Evolutionary conservation across 441 rosid genomes (phyloP).

Genomic region (Raphanus hybrid): DNA sequence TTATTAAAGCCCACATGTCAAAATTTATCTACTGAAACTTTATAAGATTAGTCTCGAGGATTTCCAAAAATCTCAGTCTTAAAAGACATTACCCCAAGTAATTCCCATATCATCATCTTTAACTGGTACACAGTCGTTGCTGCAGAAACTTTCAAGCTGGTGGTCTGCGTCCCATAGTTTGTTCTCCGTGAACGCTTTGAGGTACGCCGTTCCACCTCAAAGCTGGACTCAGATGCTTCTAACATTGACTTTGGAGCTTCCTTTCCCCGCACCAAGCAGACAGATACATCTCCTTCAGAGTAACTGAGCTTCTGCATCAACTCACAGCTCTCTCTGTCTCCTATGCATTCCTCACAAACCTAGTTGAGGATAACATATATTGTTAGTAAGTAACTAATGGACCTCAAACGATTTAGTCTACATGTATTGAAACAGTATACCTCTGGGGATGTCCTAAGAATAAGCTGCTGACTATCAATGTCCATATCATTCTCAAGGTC

Average conservation of each 20-base stretch:
- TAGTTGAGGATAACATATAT: conserved; percentile 38
- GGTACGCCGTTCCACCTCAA: conserved; percentile 79
- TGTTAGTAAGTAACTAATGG: conserved; percentile 4
- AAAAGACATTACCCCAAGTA: conserved; percentile 82
- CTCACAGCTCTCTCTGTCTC: conserved; percentile 93
- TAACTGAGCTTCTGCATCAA: conserved; percentile 89
- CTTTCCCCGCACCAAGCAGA: conserved; percentile 82
- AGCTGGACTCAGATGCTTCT: conserved; percentile 71
- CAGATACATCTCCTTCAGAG: conserved; percentile 74
- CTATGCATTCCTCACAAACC: conserved; percentile 93
- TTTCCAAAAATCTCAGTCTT: neutral
- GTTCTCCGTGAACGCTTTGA: conserved; percentile 92
- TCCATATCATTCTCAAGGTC: conserved; percentile 62
- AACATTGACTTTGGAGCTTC: conserved; percentile 93
- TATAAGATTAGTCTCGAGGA: neutral
- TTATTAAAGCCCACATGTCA: conserved; percentile 1
- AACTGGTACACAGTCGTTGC: conserved; percentile 87
- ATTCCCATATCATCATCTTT: conserved; percentile 99
- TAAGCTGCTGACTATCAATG: conserved; percentile 53
- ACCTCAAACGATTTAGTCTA: conserved; percentile 24
- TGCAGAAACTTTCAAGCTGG: conserved; percentile 87
- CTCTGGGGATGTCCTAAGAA: conserved; percentile 77
- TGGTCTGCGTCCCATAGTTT: conserved; percentile 70
- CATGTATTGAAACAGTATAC: conserved; percentile 39
- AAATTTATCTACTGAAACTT: conserved; percentile 20